Evolutionary conservation across 192 early-diverging fungal genomes (phyloP), one percentile per base, ranked within the genome.

Genomic region (Chytriomyces sp.): DNA sequence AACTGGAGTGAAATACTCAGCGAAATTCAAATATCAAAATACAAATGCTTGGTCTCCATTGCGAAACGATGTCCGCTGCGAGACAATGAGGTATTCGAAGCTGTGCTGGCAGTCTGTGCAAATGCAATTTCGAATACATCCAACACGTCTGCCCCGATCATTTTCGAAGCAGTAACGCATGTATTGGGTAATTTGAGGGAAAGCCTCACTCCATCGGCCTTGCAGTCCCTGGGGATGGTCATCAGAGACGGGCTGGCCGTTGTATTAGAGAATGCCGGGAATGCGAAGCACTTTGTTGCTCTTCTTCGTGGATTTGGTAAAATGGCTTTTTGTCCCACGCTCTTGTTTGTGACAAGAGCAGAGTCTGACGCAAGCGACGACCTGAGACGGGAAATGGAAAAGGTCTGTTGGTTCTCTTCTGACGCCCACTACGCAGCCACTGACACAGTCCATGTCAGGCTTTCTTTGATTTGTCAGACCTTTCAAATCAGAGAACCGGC

Each of bases 91-190:
- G 26, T 28, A 45, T 16, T 47, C 5, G 45, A 64, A 24, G 11
- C 20, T 11, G 16, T 67, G 24, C 48, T 81, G 20, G 26, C 16
- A 2, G 23, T 35, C 11, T 81, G 78, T 24, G 28, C 64, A 18
- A 69, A 81, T 13, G 77, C 79, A 43, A 18, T 80, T 7, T n/a
- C 23, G 26, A 76, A 62, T 57, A 67, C 78, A 7, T 75, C 81
- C 43, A 61, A 75, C n/a, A 43, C 45, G 13, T 60, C 78, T 8
- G 78, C 72, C 11, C 68, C 79, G 10, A n/a, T 46, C 1, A 47
- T 68, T 18, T 68, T 68, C 24, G 46, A 9, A 9, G 47, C 67
- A 10, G 43, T 48, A 24, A 35, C 10, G 9, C 9, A 16, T 18
- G 26, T 13, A 11, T 4, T 57, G 53, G 13, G 53, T 57, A 5